Base-by-base conservation (phyloP, 1,284 basidiomycete species). In the Ustilago bromivora region DNA sequence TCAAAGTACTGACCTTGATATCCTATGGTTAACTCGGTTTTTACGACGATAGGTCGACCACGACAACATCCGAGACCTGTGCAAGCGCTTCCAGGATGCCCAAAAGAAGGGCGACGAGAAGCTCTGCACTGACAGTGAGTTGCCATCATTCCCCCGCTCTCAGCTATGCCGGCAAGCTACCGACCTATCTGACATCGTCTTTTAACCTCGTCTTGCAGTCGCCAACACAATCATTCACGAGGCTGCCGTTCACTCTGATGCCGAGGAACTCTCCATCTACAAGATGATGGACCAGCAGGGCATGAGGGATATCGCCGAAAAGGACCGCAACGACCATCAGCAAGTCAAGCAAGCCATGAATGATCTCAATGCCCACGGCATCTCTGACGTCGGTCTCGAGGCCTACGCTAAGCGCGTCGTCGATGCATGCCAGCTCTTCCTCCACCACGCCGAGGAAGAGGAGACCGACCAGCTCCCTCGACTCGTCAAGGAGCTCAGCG, bases 391-490 rank as follows among this genome's bases (percentile, higher is more conserved):
- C 36, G 81, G 70, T 17, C 40, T 70, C 8, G 66, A 70, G 43
- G 57, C 59, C 58, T 77, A 77, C 53, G 67, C 46, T 13, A n/a
- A 53, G 15, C 56, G 67, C 17, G 77, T 84, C 47, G 43, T 65
- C 51, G n/a, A 64, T 6, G 82, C 81, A 12, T 66, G 72, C 60
- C 8, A 65, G 11, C 53, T 77, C 28, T 84, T 84, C 69, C 52
- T 81, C 57, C n/a, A 66, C 31, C 82, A 84, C 55, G 71, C 72
- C 23, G 43, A 72, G 59, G 76, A 77, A 40, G 82, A 82, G 53
- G 75, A 82, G 23, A 56, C 61, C 13, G 60, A 64, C 5, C 75
- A 78, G 23, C 58, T 70, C 11, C 64, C 67, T 15, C 36, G 34
- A 2, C 76, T 82, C 34, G 41, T 57, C 57, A 35, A 46, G 13